Evolutionary conservation across 1,139 yeast species (phyloP).

Genomic region (Saccharomyces hybrid): DNA sequence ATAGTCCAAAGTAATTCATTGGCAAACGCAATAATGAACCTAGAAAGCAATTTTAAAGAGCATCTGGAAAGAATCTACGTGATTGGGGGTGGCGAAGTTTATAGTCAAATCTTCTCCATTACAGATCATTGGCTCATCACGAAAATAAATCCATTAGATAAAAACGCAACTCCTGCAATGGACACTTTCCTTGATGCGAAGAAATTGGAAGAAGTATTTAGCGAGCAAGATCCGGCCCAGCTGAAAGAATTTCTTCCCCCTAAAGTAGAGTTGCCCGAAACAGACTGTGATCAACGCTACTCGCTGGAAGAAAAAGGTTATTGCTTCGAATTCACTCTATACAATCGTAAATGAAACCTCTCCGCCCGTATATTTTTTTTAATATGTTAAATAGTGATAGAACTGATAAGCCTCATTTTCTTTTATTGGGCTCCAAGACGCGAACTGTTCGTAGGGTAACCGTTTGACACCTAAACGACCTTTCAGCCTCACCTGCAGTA

Average conservation of each 20-base stretch:
- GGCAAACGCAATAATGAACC: neutral
- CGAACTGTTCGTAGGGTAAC: neutral
- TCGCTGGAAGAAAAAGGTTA: constrained; percentile 20
- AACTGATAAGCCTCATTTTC: neutral
- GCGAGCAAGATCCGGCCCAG: constrained; percentile 10
- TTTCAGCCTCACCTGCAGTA: neutral
- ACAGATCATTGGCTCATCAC: constrained; percentile 66
- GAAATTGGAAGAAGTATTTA: constrained; percentile 18
- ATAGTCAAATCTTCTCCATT: constrained; percentile 45
- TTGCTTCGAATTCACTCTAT: constrained; percentile 22
- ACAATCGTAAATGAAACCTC: constrained; percentile 8
- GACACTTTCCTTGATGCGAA: constrained; percentile 48
- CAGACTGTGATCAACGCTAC: neutral
- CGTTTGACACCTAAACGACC: neutral
- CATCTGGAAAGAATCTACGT: constrained; percentile 55
- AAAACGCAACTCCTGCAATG: constrained; percentile 40
- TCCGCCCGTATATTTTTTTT: neutral
- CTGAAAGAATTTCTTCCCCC: constrained; percentile 20
- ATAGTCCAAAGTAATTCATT: constrained; percentile 3
- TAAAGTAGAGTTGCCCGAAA: constrained; percentile 13
- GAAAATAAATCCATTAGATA: constrained; percentile 41
- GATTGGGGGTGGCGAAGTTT: constrained; percentile 92
- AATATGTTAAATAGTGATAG: neutral
- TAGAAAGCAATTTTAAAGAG: neutral
- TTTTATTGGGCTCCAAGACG: neutral